phyloP scores from a whole-genome alignment of 345 rosid species.

The Laguncularia racemosa region DNA sequence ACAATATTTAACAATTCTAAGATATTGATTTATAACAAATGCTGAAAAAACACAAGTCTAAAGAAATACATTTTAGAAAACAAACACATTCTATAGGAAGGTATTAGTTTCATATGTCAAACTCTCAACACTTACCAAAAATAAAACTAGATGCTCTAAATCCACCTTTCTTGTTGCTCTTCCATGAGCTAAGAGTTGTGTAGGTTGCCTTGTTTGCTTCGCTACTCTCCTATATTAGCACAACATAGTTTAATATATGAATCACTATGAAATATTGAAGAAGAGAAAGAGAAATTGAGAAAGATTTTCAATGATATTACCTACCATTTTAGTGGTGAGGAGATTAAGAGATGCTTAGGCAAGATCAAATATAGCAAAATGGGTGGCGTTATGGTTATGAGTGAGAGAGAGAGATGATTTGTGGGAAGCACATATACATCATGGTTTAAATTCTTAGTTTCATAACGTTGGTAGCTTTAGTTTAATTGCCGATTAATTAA shows the following conservation, averaged over 20 bases:
- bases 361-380: not conserved
- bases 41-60: not conserved
- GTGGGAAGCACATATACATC: too few species aligned
- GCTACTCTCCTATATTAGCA: conserved; percentile 7
- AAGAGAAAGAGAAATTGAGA: not conserved
- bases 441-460: not conserved
- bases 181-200: not conserved
- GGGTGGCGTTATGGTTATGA: too few species aligned
- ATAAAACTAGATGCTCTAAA: conserved; percentile 27
- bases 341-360: not conserved
- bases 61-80: too few species aligned
- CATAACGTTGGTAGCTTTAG: conserved; percentile 3
- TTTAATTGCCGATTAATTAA: conserved; percentile 2
- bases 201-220: conserved; percentile 6
- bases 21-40: too few species aligned
- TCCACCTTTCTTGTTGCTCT: conserved; percentile 26
- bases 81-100: not conserved
- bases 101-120: not conserved
- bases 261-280: not conserved
- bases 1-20: too few species aligned
- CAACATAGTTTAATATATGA: not conserved
- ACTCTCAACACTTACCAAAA: conserved; percentile 24
- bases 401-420: too few species aligned
- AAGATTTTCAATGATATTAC: too few species aligned
- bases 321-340: too few species aligned